A percentile compares a stretch with the other conserved stretches of the same genome.
phyloP scores from a whole-genome alignment of 768 basidiomycete species.

The Mycena leptocephala region DNA sequence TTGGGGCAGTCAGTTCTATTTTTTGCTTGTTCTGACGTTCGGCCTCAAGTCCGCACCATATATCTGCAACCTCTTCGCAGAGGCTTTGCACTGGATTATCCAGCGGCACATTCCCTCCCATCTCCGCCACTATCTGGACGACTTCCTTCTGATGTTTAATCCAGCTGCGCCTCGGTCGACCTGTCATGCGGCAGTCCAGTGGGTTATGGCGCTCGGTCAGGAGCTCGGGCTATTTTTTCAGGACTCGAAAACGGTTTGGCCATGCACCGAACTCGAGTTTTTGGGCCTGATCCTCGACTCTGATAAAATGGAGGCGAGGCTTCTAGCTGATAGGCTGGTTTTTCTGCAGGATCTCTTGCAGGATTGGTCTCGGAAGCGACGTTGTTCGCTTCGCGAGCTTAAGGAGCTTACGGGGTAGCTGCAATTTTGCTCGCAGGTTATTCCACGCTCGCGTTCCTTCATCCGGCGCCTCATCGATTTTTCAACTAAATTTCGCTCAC shows the following conservation, averaged over 20 bases:
- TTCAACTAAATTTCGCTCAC: conserved; percentile 38
- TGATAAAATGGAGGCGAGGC: conserved; percentile 50
- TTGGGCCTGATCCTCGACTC: conserved; percentile 45
- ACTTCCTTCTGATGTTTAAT: conserved; percentile 49
- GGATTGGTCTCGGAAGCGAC: neutral
- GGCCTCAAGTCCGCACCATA: conserved; percentile 44
- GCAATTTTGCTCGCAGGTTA: conserved; percentile 53
- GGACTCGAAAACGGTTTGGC: conserved; percentile 44
- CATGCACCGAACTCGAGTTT: conserved; percentile 40
- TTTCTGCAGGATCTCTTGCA: conserved; percentile 31
- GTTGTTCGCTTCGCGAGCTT: conserved; percentile 34
- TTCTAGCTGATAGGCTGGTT: conserved; percentile 49
- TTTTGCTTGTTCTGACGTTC: conserved; percentile 50
- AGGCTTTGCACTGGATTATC: conserved; percentile 56
- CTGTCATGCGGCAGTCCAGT: conserved; percentile 41
- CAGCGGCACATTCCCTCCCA: conserved; percentile 48
- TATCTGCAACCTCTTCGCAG: too few species aligned
- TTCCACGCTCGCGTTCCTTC: conserved; percentile 47
- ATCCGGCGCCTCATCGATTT: conserved; percentile 48
- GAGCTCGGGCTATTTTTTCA: conserved; percentile 51
- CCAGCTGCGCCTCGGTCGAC: neutral
- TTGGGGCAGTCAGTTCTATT: conserved; percentile 49
- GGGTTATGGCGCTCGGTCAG: conserved; percentile 39
- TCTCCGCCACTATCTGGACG: conserved; percentile 54
- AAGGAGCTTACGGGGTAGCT: conserved; percentile 52